Percentiles rank a stretch among this genome's conserved stretches.
Evolutionary conservation across 78 protist species (phyloP).

Genomic region (Neovahlkampfia damariscottae): DNA sequence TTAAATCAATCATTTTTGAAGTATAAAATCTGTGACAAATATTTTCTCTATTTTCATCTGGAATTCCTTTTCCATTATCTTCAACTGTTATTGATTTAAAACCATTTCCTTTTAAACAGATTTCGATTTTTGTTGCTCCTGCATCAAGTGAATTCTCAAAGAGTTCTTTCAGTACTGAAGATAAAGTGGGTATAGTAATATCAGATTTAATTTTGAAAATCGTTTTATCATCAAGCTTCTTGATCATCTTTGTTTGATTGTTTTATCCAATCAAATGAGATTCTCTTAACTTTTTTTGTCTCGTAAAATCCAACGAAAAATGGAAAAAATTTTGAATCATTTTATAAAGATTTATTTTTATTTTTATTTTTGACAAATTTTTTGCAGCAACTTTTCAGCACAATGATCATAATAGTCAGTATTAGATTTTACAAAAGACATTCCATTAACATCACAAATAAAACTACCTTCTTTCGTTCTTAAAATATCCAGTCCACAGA

Average conservation of each 20-base stretch:
- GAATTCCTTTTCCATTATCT: conserved; percentile 10
- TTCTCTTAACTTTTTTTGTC: too few species aligned
- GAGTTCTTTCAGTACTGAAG: conserved; percentile 22
- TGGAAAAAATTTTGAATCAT: too few species aligned
- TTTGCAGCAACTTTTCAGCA: neutral
- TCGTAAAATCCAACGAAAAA: too few species aligned
- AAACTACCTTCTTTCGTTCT: conserved; percentile 49
- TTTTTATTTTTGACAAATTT: too few species aligned
- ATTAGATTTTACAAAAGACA: conserved; percentile 75
- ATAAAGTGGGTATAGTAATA: too few species aligned
- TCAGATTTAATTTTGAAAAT: too few species aligned
- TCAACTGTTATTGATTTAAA: neutral
- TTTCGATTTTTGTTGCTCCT: conserved; percentile 1
- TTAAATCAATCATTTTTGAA: neutral
- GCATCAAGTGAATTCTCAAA: conserved; percentile 19
- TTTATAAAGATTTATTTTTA: too few species aligned
- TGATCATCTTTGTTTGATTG: too few species aligned
- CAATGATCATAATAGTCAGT: conserved; percentile 15
- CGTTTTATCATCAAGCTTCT: too few species aligned
- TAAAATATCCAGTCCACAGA: conserved; percentile 86
- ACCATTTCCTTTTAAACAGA: neutral
- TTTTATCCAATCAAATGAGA: too few species aligned
- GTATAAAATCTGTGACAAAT: conserved; percentile 1
- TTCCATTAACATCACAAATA: conserved; percentile 95
- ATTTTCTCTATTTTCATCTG: neutral